These are phyloP conservation scores for Pezicula neosporulosa DNA, from an alignment of 2,329 filamentous ascomycete genomes.

Conservation along the genomic window DNA sequence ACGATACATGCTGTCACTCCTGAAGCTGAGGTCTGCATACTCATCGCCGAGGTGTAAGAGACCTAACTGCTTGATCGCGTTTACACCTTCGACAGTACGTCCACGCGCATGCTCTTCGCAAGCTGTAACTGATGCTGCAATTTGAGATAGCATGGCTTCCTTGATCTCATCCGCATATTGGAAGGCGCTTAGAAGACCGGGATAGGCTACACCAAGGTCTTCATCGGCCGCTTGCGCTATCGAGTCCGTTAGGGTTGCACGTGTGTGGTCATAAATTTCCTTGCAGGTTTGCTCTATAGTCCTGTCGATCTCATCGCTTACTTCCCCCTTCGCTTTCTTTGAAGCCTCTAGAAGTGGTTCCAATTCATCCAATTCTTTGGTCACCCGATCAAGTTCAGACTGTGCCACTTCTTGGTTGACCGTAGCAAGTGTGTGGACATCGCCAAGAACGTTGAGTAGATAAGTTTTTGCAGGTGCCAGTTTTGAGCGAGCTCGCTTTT, in stretches of 20 bases:
- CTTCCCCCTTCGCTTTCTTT: slow-evolving; percentile 73
- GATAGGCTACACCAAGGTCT: slow-evolving; percentile 81
- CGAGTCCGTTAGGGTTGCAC: slow-evolving; percentile 68
- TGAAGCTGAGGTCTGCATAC: slow-evolving; percentile 82
- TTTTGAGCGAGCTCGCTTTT: slow-evolving; percentile 93
- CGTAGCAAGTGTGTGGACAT: slow-evolving; percentile 76
- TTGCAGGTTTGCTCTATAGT: slow-evolving; percentile 83
- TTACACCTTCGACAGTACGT: slow-evolving; percentile 77
- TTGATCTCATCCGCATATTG: slow-evolving; percentile 93
- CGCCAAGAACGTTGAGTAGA: slow-evolving; percentile 85
- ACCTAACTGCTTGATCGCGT: slow-evolving; percentile 83
- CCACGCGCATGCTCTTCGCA: slow-evolving; percentile 85
- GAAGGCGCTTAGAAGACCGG: slow-evolving; percentile 80
- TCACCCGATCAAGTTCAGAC: slow-evolving; percentile 79
- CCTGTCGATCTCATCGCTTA: slow-evolving; percentile 76
- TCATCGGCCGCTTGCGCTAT: slow-evolving; percentile 74
- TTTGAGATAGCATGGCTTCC: slow-evolving; percentile 84
- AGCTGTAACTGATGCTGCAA: slow-evolving; percentile 70
- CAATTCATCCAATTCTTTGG: slow-evolving; percentile 73
- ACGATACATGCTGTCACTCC: slow-evolving; percentile 90
- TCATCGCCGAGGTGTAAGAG: slow-evolving; percentile 84
- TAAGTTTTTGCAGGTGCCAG: slow-evolving; percentile 95
- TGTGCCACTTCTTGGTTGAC: slow-evolving; percentile 88
- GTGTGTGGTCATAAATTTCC: slow-evolving; percentile 81
- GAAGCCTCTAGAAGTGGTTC: slow-evolving; percentile 84